phyloP scores from a whole-genome alignment of 2,329 filamentous ascomycete genomes.

The Penicillium sp. region DNA sequence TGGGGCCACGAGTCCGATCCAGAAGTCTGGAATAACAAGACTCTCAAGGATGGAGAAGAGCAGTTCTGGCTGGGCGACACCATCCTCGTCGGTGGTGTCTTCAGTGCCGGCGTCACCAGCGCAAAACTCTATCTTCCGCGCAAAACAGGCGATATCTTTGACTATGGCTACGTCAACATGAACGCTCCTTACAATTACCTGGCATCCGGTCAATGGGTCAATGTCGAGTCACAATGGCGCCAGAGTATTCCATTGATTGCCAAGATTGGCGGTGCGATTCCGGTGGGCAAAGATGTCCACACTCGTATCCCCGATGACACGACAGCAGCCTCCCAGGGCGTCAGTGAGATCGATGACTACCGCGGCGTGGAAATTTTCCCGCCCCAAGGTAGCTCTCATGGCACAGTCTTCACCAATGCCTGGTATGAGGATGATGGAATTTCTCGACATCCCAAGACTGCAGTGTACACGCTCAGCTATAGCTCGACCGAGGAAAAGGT shows the following conservation, averaged over 20 bases:
- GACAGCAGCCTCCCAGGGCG: conserved; percentile 38
- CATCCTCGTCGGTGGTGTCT: conserved; percentile 62
- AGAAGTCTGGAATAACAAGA: conserved; percentile 57
- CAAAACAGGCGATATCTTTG: conserved; percentile 35
- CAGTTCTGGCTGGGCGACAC: conserved; percentile 69
- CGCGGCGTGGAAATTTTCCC: conserved; percentile 55
- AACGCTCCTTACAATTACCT: conserved; percentile 57
- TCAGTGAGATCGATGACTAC: conserved; percentile 47
- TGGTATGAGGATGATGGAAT: conserved; percentile 57
- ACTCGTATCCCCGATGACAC: conserved; percentile 49
- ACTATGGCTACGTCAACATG: conserved; percentile 57
- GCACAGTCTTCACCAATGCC: conserved; percentile 34
- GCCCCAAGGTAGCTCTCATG: conserved; percentile 38
- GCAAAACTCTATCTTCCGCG: conserved; percentile 59
- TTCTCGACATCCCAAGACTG: conserved; percentile 39
- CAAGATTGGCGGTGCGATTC: conserved; percentile 49
- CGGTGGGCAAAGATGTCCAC: conserved; percentile 48
- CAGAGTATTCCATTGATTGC: conserved; percentile 52
- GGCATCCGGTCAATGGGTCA: conserved; percentile 49
- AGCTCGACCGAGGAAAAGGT: conserved; percentile 42
- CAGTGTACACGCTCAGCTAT: conserved; percentile 42
- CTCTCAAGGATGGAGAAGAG: conserved; percentile 57
- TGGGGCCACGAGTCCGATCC: conserved; percentile 65
- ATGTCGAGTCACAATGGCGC: conserved; percentile 47
- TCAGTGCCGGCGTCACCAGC: conserved; percentile 51